Evolutionary conservation across 208 protist species (phyloP).

Genomic region (Novymonas esmeraldas): DNA sequence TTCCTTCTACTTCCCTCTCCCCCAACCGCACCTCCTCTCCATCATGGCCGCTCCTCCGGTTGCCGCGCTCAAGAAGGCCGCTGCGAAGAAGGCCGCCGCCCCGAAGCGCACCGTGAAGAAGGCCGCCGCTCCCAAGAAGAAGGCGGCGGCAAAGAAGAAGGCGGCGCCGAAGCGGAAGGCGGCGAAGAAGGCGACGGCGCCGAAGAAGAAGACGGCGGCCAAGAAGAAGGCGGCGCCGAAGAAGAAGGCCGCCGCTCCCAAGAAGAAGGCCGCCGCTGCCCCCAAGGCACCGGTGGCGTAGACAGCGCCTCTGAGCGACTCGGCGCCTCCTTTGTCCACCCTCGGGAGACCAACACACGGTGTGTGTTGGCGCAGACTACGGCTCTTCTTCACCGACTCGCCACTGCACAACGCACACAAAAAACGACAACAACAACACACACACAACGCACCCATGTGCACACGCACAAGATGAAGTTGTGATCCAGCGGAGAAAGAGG

Average conservation of each 20-base stretch:
- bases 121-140: slow-evolving; percentile 26
- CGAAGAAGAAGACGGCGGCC: slow-evolving; percentile 24
- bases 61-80: slow-evolving; percentile 25
- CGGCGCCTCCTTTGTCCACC: too few relatives aligned
- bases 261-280: not conserved
- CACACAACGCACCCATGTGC: too few relatives aligned
- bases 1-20: not conserved
- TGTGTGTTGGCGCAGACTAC: too few relatives aligned
- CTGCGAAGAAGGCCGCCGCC: slow-evolving; percentile 24
- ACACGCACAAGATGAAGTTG: too few relatives aligned
- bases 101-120: slow-evolving; percentile 22
- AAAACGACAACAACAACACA: too few relatives aligned
- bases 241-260: not conserved
- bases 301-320: too few relatives aligned
- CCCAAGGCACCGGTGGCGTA: slow-evolving; percentile 31
- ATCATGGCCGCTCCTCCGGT: slow-evolving; percentile 13
- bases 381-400: too few relatives aligned
- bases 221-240: not conserved
- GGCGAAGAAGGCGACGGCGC: slow-evolving; percentile 15
- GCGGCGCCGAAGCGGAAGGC: slow-evolving; percentile 31
- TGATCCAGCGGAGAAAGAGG: too few relatives aligned
- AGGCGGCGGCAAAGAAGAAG: slow-evolving; percentile 25
- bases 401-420: too few relatives aligned
- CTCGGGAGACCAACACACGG: too few relatives aligned
- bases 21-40: not conserved